These are phyloP conservation scores for Batkoa obscura DNA, from an alignment of 371 early-diverging fungal genomes.

Conservation along the genomic window DNA sequence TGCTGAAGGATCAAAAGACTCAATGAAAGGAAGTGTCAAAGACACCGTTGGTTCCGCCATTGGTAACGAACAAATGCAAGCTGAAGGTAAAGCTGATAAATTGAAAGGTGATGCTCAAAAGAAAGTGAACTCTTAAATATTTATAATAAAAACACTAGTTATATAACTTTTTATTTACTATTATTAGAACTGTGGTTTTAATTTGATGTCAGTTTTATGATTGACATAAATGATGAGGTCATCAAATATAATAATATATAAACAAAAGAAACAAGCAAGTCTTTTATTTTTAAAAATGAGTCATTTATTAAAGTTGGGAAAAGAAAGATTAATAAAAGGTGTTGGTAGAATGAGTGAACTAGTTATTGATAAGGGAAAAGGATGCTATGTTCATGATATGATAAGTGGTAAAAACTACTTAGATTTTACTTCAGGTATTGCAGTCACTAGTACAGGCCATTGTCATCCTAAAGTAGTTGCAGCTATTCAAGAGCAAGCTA, in stretches of 20 bases:
- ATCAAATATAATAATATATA: too few species aligned
- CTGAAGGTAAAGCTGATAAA: constrained; percentile 18
- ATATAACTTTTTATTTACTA: too few species aligned
- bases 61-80: constrained; percentile 17
- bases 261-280: too few species aligned
- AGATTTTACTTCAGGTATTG: constrained; percentile 33
- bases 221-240: too few species aligned
- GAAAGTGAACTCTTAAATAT: neutral
- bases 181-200: too few species aligned
- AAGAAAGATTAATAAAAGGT: constrained; percentile 8
- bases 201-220: too few species aligned
- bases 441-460: constrained; percentile 23
- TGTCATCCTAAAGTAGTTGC: constrained; percentile 34
- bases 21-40: constrained; percentile 17
- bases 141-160: too few species aligned
- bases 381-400: constrained; percentile 20
- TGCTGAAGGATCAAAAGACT: constrained; percentile 13
- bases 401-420: constrained; percentile 28
- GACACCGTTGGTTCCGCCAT: constrained; percentile 17
- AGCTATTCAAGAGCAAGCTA: constrained; percentile 34
- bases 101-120: constrained; percentile 16
- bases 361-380: constrained; percentile 23
- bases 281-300: too few species aligned
- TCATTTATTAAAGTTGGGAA: too few species aligned
- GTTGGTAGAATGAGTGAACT: constrained; percentile 26